A percentile compares a stretch with the other conserved stretches of the same genome.
phyloP scores from a whole-genome alignment of 148 eudicot genomes.

The Spergularia marina region DNA sequence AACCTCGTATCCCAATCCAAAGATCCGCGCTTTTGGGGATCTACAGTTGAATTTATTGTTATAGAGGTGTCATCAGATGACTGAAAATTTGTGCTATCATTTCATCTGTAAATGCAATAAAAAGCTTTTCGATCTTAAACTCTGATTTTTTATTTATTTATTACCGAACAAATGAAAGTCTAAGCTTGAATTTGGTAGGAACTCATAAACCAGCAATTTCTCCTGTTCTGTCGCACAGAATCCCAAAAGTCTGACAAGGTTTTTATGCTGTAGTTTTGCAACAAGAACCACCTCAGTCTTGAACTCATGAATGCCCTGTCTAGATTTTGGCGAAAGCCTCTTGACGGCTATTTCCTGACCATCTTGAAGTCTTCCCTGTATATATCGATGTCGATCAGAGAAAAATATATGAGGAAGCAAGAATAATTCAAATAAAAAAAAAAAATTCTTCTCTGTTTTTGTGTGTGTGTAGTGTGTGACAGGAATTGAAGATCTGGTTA shows the following conservation, averaged over 20 bases:
- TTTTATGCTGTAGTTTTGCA: constrained; percentile 7
- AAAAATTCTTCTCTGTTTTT: too few species aligned
- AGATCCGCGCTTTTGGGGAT: neutral
- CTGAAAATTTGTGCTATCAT: too few species aligned
- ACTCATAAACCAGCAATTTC: neutral
- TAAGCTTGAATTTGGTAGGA: too few species aligned
- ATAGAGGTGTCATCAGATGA: too few species aligned
- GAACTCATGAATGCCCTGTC: constrained; percentile 4
- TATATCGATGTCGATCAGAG: neutral
- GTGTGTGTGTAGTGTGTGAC: too few species aligned
- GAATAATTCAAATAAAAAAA: neutral
- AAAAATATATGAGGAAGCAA: neutral
- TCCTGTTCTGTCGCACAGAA: neutral
- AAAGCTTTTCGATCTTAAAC: too few species aligned
- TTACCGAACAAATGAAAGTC: too few species aligned
- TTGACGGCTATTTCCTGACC: constrained; percentile 4
- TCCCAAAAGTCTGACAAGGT: constrained; percentile 5
- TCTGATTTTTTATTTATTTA: too few species aligned
- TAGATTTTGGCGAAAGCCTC: neutral
- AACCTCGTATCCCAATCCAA: constrained; percentile 28
- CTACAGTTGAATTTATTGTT: neutral
- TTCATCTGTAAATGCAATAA: too few species aligned
- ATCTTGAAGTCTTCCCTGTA: neutral
- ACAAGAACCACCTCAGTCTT: neutral
- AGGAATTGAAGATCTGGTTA: neutral